Percentiles rank a stretch among this genome's conserved stretches.
phyloP scores from a whole-genome alignment of 148 eudicot genomes.

The Polygonum aviculare region DNA sequence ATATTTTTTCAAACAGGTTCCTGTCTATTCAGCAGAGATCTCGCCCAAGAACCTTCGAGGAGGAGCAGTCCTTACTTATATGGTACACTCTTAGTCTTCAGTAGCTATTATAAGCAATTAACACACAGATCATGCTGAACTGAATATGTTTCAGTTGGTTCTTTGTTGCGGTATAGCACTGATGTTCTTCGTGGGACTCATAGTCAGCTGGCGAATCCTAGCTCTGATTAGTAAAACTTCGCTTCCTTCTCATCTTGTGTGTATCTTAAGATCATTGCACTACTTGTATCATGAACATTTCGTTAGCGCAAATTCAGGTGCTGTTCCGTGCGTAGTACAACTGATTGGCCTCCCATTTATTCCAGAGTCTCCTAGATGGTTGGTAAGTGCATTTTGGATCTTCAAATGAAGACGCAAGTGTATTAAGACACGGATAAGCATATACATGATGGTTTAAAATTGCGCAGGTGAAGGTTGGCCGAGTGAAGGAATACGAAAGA shows the following conservation, averaged over 20 bases:
- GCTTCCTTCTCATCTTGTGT: neutral
- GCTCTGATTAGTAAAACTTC: conserved; percentile 32
- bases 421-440: neutral
- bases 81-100: conserved; percentile 15
- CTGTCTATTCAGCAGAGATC: conserved; percentile 26
- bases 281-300: neutral
- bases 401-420: neutral
- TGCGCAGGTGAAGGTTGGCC: conserved; percentile 50
- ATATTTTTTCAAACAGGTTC: conserved; percentile 10
- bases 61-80: conserved; percentile 14
- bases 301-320: conserved; percentile 26
- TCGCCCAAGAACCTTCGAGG: conserved; percentile 27
- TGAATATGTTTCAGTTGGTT: conserved; percentile 24
- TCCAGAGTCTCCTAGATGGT: conserved; percentile 72
- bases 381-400: conserved; percentile 30
- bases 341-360: conserved; percentile 37
- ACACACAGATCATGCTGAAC: neutral
- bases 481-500: conserved; percentile 31
- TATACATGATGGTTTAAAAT: neutral
- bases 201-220: conserved; percentile 34
- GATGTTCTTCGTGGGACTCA: conserved; percentile 27
- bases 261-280: neutral
- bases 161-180: conserved; percentile 27
- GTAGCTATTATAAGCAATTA: neutral
- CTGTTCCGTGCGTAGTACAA: conserved; percentile 41